Conservation (phyloP, 495 filamentous ascomycete genomes). For the Lophiotrema nucula region DNA sequence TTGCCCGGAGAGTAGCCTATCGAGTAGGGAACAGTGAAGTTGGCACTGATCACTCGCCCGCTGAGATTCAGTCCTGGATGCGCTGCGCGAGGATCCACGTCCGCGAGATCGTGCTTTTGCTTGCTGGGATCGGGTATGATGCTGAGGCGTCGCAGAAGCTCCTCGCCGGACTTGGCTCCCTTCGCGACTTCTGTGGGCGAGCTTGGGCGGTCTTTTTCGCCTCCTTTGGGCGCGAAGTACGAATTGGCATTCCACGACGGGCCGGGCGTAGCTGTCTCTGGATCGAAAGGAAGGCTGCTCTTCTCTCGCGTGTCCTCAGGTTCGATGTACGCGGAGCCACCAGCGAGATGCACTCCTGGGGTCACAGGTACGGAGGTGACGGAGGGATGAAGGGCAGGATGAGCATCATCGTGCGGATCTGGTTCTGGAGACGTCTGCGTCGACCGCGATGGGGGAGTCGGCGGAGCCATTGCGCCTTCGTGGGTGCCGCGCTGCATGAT, state of each 20-base stretch:
- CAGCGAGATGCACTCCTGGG: slow-evolving; percentile 36
- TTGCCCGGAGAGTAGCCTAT: slow-evolving; percentile 63
- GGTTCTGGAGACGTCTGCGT: slow-evolving; percentile 6
- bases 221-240: slow-evolving; percentile 26
- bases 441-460: slow-evolving; percentile 1
- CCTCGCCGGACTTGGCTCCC: slow-evolving; percentile 55
- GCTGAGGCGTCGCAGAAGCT: slow-evolving; percentile 65
- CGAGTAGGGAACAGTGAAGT: slow-evolving; percentile 79
- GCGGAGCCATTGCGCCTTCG: not conserved
- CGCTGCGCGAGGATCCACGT: slow-evolving; percentile 59
- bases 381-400: slow-evolving; percentile 38
- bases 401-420: not conserved
- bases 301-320: slow-evolving; percentile 12
- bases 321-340: slow-evolving; percentile 33
- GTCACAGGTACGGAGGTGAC: slow-evolving; percentile 40
- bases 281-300: slow-evolving; percentile 21
- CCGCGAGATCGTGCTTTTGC: slow-evolving; percentile 50
- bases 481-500: slow-evolving; percentile 4
- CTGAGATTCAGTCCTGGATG: slow-evolving; percentile 70
- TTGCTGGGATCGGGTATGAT: slow-evolving; percentile 46
- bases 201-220: slow-evolving; percentile 5
- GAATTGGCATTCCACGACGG: slow-evolving; percentile 39
- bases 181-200: slow-evolving; percentile 51
- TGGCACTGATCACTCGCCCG: slow-evolving; percentile 81
- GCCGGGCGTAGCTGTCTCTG: slow-evolving; percentile 11